Evolutionary conservation across 2,329 filamentous ascomycete species (phyloP).

Genomic region (Epicoccum nigrum): DNA sequence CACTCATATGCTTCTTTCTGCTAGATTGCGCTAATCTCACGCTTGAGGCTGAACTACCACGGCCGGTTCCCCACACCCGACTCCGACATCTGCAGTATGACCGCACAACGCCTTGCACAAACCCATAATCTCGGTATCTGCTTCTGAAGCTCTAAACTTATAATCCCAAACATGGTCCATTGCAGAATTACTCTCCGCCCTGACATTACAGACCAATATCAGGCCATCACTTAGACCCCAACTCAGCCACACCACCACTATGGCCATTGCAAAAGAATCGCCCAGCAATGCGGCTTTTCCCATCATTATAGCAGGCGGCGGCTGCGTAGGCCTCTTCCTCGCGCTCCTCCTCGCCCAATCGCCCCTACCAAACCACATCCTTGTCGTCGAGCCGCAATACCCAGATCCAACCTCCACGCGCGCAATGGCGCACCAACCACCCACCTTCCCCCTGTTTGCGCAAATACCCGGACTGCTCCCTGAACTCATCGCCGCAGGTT

Average conservation of each 20-base stretch:
- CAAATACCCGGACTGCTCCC: conserved; percentile 45
- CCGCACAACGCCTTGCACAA: conserved; percentile 4
- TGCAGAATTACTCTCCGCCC: neutral
- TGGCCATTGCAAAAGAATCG: conserved; percentile 4
- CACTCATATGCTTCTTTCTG: too few relatives aligned
- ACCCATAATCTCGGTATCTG: neutral
- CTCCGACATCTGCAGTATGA: conserved; percentile 16
- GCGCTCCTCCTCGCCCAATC: conserved; percentile 48
- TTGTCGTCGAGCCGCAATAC: conserved; percentile 40
- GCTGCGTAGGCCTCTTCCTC: conserved; percentile 51
- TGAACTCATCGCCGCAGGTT: conserved; percentile 38
- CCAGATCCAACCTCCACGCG: conserved; percentile 44
- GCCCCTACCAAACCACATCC: conserved; percentile 40
- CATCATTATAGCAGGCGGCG: conserved; percentile 50
- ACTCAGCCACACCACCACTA: too few relatives aligned
- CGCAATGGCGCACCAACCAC: conserved; percentile 52
- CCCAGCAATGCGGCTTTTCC: conserved; percentile 17
- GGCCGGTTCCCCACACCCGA: conserved; percentile 22
- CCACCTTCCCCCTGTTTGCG: conserved; percentile 48
- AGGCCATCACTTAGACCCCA: too few relatives aligned
- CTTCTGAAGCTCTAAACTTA: neutral
- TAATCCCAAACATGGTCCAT: neutral
- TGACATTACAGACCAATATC: too few relatives aligned
- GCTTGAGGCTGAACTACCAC: conserved; percentile 8
- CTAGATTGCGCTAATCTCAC: too few relatives aligned